A percentile compares a stretch with the other conserved stretches of the same genome.
phyloP scores from a whole-genome alignment of 176 grass and related monocot species.

The Otatea glauca region DNA sequence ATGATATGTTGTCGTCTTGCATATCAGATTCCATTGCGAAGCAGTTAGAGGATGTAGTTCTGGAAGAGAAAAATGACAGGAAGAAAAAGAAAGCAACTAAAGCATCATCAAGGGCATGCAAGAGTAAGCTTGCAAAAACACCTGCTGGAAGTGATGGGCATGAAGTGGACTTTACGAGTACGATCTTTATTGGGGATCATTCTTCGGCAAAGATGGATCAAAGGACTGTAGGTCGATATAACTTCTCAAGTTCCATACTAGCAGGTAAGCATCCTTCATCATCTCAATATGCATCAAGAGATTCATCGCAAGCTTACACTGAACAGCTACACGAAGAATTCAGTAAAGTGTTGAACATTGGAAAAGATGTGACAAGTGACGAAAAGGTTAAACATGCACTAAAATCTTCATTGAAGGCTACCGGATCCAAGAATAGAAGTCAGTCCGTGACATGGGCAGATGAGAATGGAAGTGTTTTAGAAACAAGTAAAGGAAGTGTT shows the following conservation, averaged over 20 bases:
- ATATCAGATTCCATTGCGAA: slow-evolving; percentile 78
- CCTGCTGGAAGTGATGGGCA: slow-evolving; percentile 21
- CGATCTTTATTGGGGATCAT: slow-evolving; percentile 49
- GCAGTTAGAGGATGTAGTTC: slow-evolving; percentile 60
- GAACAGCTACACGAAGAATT: slow-evolving; percentile 42
- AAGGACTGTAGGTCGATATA: slow-evolving; percentile 31
- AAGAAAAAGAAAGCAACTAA: slow-evolving; percentile 58
- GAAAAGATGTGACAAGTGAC: slow-evolving; percentile 40
- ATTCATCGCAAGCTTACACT: slow-evolving; percentile 20
- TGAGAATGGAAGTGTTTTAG: no score
- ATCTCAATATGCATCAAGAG: slow-evolving; percentile 25
- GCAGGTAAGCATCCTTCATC: slow-evolving; percentile 26
- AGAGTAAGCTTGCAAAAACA: slow-evolving; percentile 53
- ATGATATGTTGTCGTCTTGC: slow-evolving; percentile 46
- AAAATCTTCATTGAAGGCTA: slow-evolving; percentile 78
- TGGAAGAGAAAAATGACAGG: slow-evolving; percentile 56
- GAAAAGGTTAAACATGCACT: slow-evolving; percentile 42
- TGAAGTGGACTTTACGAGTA: slow-evolving; percentile 49
- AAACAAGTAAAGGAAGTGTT: no score
- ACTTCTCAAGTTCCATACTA: slow-evolving; percentile 32
- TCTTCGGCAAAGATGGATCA: slow-evolving; percentile 40
- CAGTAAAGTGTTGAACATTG: slow-evolving; percentile 39
- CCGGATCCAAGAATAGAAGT: slow-evolving; percentile 49
- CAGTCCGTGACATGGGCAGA: slow-evolving; percentile 81
- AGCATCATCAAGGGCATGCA: slow-evolving; percentile 44